A percentile compares a stretch with the other conserved stretches of the same genome.
These are phyloP conservation scores for Alternaria sp. DNA, from an alignment of 2,329 filamentous ascomycete genomes.

Conservation along the genomic window DNA sequence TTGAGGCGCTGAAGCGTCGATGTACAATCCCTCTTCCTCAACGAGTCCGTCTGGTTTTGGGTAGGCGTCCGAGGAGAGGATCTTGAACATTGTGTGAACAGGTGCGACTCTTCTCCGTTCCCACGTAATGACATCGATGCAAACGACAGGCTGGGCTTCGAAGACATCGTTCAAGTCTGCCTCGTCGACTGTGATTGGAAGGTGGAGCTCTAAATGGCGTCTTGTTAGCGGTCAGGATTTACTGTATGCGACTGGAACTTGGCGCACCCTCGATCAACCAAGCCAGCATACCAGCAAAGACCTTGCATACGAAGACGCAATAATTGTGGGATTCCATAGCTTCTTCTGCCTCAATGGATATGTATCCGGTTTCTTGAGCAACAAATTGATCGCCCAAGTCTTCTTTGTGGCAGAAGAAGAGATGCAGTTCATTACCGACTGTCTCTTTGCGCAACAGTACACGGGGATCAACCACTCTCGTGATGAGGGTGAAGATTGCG, in stretches of 20 bases:
- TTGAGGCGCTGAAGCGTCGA: neutral
- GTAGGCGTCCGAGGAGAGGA: neutral
- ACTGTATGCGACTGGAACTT: neutral
- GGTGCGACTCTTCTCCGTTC: neutral
- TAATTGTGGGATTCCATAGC: neutral
- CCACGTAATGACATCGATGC: neutral
- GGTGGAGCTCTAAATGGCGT: neutral
- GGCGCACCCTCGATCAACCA: neutral
- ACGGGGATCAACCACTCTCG: neutral
- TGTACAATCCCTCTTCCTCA: neutral
- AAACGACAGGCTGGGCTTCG: neutral
- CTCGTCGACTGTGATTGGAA: neutral
- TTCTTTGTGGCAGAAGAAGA: neutral
- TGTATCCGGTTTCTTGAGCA: neutral
- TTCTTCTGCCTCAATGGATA: neutral
- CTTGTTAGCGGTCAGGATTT: neutral
- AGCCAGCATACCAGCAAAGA: neutral
- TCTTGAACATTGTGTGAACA: neutral
- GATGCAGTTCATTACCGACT: neutral
- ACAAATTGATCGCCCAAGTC: neutral
- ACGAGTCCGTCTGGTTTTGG: neutral
- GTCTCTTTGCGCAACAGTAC: neutral
- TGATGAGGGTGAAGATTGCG: neutral
- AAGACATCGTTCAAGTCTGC: neutral
- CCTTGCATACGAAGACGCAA: conserved; percentile 1